Evolutionary conservation across 768 basidiomycete genomes (phyloP).

Genomic region (Lactarius psammicola): DNA sequence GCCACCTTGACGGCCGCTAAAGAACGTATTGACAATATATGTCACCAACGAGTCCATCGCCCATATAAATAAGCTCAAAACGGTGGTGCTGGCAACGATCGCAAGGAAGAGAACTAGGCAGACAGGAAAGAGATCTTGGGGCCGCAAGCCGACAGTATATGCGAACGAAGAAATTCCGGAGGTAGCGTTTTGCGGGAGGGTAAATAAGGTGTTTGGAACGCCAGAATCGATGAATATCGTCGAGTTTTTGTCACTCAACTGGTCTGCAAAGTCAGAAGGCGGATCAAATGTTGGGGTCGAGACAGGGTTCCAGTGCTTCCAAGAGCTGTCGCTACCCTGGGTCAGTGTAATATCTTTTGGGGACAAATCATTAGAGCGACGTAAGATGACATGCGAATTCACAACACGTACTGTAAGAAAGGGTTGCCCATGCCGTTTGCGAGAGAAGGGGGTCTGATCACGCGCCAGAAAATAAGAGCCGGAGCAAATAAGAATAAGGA

Average conservation of each 20-base stretch:
- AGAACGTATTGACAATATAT: slow-evolving; percentile 35
- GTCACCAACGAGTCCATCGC: slow-evolving; percentile 57
- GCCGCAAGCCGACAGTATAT: slow-evolving; percentile 76
- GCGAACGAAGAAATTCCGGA: slow-evolving; percentile 82
- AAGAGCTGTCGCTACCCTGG: slow-evolving; percentile 40
- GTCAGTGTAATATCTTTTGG: slow-evolving; percentile 70
- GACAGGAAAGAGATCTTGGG: slow-evolving; percentile 77
- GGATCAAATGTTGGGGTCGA: slow-evolving; percentile 56
- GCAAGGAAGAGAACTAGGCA: slow-evolving; percentile 82
- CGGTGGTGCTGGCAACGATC: slow-evolving; percentile 69
- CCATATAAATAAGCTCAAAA: slow-evolving; percentile 71
- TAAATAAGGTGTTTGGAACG: slow-evolving; percentile 71
- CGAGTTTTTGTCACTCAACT: slow-evolving; percentile 67
- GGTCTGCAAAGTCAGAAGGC: slow-evolving; percentile 67
- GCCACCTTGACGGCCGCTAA: slow-evolving; percentile 35
- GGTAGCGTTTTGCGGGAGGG: slow-evolving; percentile 58
- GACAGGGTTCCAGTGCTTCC: slow-evolving; percentile 68
- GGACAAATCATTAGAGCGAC: not conserved
- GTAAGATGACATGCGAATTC: slow-evolving; percentile 1
- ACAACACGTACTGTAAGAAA: slow-evolving; percentile 60
- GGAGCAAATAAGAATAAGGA: slow-evolving; percentile 2
- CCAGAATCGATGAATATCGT: slow-evolving; percentile 72
- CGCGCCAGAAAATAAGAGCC: slow-evolving; percentile 1
- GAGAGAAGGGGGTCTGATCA: slow-evolving; percentile 80
- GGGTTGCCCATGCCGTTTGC: slow-evolving; percentile 85